Evolutionary conservation across 495 filamentous ascomycete genomes (phyloP).

Genomic region (Hyaloscypha variabilis): DNA sequence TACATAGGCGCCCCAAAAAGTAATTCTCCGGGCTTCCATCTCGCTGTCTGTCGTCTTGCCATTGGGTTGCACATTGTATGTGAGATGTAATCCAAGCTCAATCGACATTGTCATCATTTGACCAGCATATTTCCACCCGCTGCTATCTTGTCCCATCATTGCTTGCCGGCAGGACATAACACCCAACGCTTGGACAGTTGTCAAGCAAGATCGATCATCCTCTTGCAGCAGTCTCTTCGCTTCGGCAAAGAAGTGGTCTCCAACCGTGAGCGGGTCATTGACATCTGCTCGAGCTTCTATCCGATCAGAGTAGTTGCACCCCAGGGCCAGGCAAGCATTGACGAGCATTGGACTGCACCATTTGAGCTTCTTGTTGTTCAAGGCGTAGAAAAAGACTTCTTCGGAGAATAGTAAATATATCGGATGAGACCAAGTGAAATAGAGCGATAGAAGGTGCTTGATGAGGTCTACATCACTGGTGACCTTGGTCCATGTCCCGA

Average conservation of each 20-base stretch:
- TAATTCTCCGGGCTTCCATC: conserved; percentile 45
- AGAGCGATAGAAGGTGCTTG: conserved; percentile 66
- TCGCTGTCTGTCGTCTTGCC: conserved; percentile 37
- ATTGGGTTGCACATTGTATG: conserved; percentile 16
- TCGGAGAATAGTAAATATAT: conserved; percentile 71
- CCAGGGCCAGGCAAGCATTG: conserved; percentile 72
- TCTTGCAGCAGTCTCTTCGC: conserved; percentile 62
- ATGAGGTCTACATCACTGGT: conserved; percentile 60
- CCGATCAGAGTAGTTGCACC: conserved; percentile 72
- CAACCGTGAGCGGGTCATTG: conserved; percentile 50
- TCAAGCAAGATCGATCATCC: conserved; percentile 62
- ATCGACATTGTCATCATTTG: conserved; percentile 38
- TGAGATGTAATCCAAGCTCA: conserved; percentile 31
- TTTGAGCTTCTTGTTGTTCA: conserved; percentile 51
- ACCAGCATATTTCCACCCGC: conserved; percentile 42
- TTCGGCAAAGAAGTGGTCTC: conserved; percentile 73
- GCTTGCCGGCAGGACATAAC: conserved; percentile 69
- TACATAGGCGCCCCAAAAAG: conserved; percentile 48
- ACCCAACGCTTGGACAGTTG: conserved; percentile 74
- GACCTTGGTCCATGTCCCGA: conserved; percentile 57
- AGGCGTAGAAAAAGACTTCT: conserved; percentile 68
- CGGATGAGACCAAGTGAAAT: conserved; percentile 81
- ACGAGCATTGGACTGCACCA: conserved; percentile 76
- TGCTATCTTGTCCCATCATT: conserved; percentile 36
- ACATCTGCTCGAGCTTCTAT: conserved; percentile 63